Evolutionary conservation across 257 asterid species (phyloP).

Genomic region (Solanum sitiens): DNA sequence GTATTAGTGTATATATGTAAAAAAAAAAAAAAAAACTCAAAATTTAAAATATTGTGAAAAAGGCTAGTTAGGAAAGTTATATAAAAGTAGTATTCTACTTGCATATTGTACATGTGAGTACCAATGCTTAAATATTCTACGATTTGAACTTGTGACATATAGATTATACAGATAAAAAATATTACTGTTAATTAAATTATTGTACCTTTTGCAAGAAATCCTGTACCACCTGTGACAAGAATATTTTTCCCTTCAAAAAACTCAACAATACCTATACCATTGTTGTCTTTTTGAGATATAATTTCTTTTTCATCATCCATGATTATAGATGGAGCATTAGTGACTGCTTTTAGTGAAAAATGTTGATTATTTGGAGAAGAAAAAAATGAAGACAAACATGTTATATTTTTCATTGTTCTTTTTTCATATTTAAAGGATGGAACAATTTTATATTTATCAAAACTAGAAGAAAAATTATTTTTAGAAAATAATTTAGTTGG

Average conservation of each 20-base stretch:
- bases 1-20: background rate
- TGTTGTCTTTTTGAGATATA: background rate
- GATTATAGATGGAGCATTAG: background rate
- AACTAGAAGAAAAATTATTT: background rate
- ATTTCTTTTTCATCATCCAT: background rate
- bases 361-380: background rate
- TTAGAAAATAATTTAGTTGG: background rate
- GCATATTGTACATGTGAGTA: background rate
- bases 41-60: too few relatives aligned
- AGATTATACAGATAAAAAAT: background rate
- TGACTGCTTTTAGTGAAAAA: background rate
- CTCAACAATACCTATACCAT: constrained; percentile 43
- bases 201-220: constrained; percentile 63
- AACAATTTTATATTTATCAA: background rate
- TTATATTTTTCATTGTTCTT: background rate
- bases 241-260: constrained; percentile 42
- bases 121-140: background rate
- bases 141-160: background rate
- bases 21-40: background rate
- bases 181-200: background rate
- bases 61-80: too few relatives aligned
- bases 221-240: constrained; percentile 64
- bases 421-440: background rate
- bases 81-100: background rate
- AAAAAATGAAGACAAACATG: background rate